Base-by-base conservation (phyloP, 2,329 filamentous ascomycete genomes). In the Colletotrichum brevisporum region DNA sequence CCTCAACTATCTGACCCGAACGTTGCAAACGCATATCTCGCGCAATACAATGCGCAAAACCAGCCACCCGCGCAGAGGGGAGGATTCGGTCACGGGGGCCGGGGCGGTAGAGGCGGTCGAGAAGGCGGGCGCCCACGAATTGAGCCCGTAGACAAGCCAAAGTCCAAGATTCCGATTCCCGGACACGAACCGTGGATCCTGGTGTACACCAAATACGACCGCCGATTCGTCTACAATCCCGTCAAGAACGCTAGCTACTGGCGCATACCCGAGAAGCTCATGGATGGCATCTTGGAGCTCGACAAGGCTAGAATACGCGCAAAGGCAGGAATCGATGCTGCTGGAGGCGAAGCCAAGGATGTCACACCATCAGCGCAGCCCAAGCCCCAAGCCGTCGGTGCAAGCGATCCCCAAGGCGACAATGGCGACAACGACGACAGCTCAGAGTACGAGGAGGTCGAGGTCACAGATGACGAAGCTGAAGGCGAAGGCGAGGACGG, bases 161-260 rank as follows among this genome's bases (percentile, higher is more conserved):
- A 92, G 80, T 90, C 91, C 31, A 95, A 93, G 77, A 88, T 92
- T 64, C 77, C 86, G 6, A 96, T 99, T 53, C 94, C 94, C 0
- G 91, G 91, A 2, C 93, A 90, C 74, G 91, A 92, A 74, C 93
- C 94, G 16, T 99, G 96, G 96, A 82, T 97, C 0, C 84, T 99
- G 4, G 94, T 99, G n/a, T 93, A 92, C 77, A 99, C 96, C 1
- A 98, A 94, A 77, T 90, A 95, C 71, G 93, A 94, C 24, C 87
- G 96, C 66, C 89, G 95, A 60, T 99, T 99, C 76, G 94, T 95
- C 2, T 93, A 97, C 83, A 97, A 99, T 74, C 89, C 91, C 0
- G 87, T 88, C 62, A 97, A 95, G 73, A 93, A 95, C 45, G 88
- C 94, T 73, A 98, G 95, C 79, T 94, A 94, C 79, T 99, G 97